Evolutionary conservation across 2,329 filamentous ascomycete genomes (phyloP), one percentile per base, ranked within the genome.

Genomic region (Fusarium albidum): DNA sequence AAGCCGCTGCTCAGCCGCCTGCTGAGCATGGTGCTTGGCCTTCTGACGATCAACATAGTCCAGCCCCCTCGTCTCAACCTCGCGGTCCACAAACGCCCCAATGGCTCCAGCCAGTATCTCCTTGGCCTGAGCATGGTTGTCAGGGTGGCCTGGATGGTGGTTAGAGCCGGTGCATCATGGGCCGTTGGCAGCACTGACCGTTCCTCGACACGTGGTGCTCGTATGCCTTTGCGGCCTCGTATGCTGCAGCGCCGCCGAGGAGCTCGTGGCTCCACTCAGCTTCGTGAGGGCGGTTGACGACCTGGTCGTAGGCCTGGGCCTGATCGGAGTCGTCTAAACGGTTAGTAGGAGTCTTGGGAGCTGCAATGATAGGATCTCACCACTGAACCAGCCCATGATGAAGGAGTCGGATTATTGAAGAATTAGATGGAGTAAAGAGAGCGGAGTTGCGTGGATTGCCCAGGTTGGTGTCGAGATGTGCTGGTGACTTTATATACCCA

Each of bases 81-180:
- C 69, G 1, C 67, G 60, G 13, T 71, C 69, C n/a, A 71, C 67
- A 27, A 71, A 71, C 34, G 59, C 64, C 8, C 68, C 69, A 13
- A 71, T 63, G 3, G 53, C 53, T 33, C 68, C 69, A 3, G 55
- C 68, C 0, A 71, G 21, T 2, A 71, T 61, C 15, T 71, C 69
- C 55, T 71, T 71, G 1, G 69, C 69, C 45, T 57, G 41, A 17
- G 68, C 68, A 34, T 71, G 69, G 5, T 43, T 51, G 9, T 57
- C 60, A 3, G 69, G 69, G 7, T 64, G 54, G n/a, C 69, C 69
- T 68, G 13, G n/a, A 26, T 6, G 6, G 15, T 9, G 11, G 10
- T 53, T 17, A 33, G 7, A 3, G 28, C 2, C 7, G 7, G 13
- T 9, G 7, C 10, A 9, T 3, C 3, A 5, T 11, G 9, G 13